Percentiles rank a stretch among this genome's conserved stretches.
phyloP scores from a whole-genome alignment of 768 basidiomycete genomes.

The Boletellus emodensis region DNA sequence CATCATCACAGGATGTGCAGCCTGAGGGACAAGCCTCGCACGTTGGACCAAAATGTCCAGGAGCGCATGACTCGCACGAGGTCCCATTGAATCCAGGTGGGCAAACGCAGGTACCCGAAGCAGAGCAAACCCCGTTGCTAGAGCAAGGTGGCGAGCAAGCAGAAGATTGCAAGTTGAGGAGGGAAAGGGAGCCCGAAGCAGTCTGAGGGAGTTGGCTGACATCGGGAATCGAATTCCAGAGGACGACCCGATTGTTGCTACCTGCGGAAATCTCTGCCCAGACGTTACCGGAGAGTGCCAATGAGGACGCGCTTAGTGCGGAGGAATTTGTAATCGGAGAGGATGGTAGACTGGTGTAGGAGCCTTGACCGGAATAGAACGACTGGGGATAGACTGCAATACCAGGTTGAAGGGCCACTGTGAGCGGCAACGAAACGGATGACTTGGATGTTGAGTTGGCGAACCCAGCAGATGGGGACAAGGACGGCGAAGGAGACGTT shows the following conservation, averaged over 20 bases:
- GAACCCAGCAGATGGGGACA: conserved; percentile 63
- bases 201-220: conserved; percentile 59
- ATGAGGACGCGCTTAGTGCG: conserved; percentile 51
- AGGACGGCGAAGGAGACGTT: conserved; percentile 57
- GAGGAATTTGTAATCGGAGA: conserved; percentile 43
- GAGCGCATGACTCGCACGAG: conserved; percentile 73
- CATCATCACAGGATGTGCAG: conserved; percentile 73
- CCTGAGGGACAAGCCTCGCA: conserved; percentile 69
- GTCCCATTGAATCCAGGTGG: conserved; percentile 70
- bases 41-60: conserved; percentile 70
- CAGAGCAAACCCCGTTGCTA: conserved; percentile 65
- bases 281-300: conserved; percentile 64
- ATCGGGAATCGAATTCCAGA: conserved; percentile 82
- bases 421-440: conserved; percentile 60
- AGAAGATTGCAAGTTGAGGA: conserved; percentile 70
- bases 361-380: conserved; percentile 61
- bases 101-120: conserved; percentile 69
- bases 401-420: conserved; percentile 63
- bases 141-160: conserved; percentile 76
- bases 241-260: conserved; percentile 54
- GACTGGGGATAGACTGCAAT: conserved; percentile 59
- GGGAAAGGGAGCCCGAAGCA: conserved; percentile 45
- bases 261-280: conserved; percentile 64
- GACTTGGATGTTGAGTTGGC: conserved; percentile 44
- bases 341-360: conserved; percentile 56